These are phyloP conservation scores for Nicotiana otophora DNA, from an alignment of 257 asterid genomes.

Conservation along the genomic window DNA sequence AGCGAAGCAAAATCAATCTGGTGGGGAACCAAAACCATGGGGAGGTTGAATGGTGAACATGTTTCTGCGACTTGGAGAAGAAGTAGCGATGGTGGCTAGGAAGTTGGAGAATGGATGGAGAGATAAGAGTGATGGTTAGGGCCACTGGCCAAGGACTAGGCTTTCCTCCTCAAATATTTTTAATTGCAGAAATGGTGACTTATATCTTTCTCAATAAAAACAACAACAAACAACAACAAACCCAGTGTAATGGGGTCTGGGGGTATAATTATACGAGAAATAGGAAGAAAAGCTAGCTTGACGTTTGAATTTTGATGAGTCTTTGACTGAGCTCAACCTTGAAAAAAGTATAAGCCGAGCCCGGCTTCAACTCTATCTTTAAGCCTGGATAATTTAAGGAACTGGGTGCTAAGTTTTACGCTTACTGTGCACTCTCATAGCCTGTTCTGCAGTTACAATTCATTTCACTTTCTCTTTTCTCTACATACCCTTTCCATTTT, in stretches of 20 bases:
- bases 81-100: not conserved
- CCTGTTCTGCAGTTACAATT: not conserved
- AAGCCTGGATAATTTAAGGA: not conserved
- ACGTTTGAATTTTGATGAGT: not conserved
- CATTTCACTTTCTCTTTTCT: not conserved
- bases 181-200: not conserved
- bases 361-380: not conserved
- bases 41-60: not conserved
- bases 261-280: not conserved
- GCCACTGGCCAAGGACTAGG: not conserved
- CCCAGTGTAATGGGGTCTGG: too few species aligned
- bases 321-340: not conserved
- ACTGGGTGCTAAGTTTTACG: not conserved
- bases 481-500: not conserved
- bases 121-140: not conserved
- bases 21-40: not conserved
- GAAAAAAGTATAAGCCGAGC: not conserved
- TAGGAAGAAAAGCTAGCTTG: not conserved
- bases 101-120: not conserved
- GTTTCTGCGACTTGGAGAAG: not conserved
- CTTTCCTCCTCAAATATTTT: not conserved
- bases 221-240: too few species aligned
- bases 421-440: not conserved
- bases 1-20: not conserved
- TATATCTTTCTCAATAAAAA: not conserved